Conservation (phyloP, 2,329 filamentous ascomycete genomes). For the Fusarium mundagurra region DNA sequence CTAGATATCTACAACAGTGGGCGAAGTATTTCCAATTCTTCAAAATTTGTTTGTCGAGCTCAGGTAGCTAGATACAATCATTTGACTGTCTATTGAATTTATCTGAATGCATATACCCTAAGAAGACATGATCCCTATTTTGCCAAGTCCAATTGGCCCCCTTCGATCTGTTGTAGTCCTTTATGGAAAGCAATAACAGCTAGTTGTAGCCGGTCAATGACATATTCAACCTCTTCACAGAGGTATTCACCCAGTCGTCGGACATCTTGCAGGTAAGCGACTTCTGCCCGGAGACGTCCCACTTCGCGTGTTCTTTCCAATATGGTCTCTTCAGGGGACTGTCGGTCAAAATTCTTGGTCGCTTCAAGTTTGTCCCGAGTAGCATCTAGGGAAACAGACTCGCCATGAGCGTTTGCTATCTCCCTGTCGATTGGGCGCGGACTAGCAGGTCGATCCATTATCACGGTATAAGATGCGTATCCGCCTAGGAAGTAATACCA, state of each 20-base stretch:
- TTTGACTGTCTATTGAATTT: background rate
- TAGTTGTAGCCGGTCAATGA: conserved; percentile 4
- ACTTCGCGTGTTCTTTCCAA: conserved; percentile 2
- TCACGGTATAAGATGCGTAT: background rate
- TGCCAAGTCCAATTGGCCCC: background rate
- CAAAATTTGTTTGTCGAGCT: background rate
- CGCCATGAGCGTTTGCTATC: background rate
- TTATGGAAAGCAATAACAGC: conserved; percentile 10
- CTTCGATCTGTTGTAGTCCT: background rate
- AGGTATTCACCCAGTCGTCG: conserved; percentile 6
- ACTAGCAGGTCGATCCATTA: conserved; percentile 15
- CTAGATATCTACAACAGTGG: background rate
- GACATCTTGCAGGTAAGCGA: conserved; percentile 4
- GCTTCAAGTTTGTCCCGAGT: conserved; percentile 7
- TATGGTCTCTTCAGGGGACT: conserved; percentile 2
- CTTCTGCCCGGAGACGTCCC: conserved; percentile 4
- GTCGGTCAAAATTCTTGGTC: background rate
- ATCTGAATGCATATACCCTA: background rate
- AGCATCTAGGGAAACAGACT: conserved; percentile 4
- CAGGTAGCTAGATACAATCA: background rate
- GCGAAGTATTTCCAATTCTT: background rate
- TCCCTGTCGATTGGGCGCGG: conserved; percentile 6
- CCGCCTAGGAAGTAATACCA: background rate
- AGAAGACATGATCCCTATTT: background rate
- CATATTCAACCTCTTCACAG: conserved; percentile 13